phyloP scores from a whole-genome alignment of 202 grass and related monocot species.

The Cymbopogon flexuosus region DNA sequence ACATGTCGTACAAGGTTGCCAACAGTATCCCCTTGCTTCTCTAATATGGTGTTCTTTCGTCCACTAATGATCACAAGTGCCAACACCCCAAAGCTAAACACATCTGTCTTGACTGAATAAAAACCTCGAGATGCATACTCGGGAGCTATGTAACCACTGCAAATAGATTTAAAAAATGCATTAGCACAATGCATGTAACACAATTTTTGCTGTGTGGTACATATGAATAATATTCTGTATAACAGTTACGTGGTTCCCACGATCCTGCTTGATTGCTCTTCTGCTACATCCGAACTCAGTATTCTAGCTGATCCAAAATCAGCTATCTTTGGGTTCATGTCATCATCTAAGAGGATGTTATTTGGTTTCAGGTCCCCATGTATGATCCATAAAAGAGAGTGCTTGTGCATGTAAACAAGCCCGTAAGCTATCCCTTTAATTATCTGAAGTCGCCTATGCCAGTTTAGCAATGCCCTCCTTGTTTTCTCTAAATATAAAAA shows the following conservation, averaged over 20 bases:
- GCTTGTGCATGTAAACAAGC: slow-evolving; percentile 35
- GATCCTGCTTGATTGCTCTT: background rate
- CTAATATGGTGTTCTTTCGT: background rate
- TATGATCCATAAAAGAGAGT: slow-evolving; percentile 5
- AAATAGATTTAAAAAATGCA: background rate
- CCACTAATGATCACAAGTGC: slow-evolving; percentile 28
- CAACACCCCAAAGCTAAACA: slow-evolving; percentile 38
- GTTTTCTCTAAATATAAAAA: slow-evolving; percentile 22
- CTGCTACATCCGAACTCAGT: slow-evolving; percentile 17
- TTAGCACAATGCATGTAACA: background rate
- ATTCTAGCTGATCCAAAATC: slow-evolving; percentile 35
- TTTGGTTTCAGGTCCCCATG: slow-evolving; percentile 31
- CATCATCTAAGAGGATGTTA: slow-evolving; percentile 27
- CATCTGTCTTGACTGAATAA: slow-evolving; percentile 26
- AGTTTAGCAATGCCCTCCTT: background rate
- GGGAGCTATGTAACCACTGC: slow-evolving; percentile 30
- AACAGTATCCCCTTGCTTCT: background rate
- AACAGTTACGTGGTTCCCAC: slow-evolving; percentile 27
- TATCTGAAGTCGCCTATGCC: slow-evolving; percentile 21
- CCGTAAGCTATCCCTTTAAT: slow-evolving; percentile 28
- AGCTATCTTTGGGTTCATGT: slow-evolving; percentile 25
- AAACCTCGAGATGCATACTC: slow-evolving; percentile 26
- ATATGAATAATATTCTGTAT: background rate
- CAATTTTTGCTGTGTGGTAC: background rate
- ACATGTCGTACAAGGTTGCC: slow-evolving; percentile 30